Evolutionary conservation across 208 protist genomes (phyloP).

Genomic region (Zelonia costaricensis): DNA sequence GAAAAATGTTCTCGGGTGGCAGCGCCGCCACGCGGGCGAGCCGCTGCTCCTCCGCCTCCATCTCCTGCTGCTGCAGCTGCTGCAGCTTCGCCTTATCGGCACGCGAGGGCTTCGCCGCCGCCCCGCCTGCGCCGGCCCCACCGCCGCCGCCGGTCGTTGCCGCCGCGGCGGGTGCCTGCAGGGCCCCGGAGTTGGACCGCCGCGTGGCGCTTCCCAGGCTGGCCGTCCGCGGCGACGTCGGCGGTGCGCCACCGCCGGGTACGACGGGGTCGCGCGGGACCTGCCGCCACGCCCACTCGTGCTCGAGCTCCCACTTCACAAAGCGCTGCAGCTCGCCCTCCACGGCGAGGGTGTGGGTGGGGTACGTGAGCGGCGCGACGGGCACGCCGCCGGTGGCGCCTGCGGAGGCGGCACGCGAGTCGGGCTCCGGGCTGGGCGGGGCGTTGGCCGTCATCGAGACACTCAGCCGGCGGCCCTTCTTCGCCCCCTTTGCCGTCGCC

Average conservation of each 20-base stretch:
- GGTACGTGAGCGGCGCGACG: background rate
- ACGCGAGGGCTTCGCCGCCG: slow-evolving; percentile 37
- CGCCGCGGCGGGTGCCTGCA: too few species aligned
- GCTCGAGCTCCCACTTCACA: slow-evolving; percentile 50
- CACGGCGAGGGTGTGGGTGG: slow-evolving; percentile 18
- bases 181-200: slow-evolving; percentile 1
- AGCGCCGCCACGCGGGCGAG: slow-evolving; percentile 42
- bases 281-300: slow-evolving; percentile 59
- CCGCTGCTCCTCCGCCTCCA: slow-evolving; percentile 57
- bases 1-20: slow-evolving; percentile 71
- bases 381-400: background rate
- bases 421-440: slow-evolving; percentile 28
- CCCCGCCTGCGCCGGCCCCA: slow-evolving; percentile 2
- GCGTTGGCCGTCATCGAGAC: background rate
- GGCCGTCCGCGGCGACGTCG: background rate
- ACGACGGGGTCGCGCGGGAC: slow-evolving; percentile 34
- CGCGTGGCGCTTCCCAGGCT: background rate
- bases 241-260: background rate
- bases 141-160: background rate
- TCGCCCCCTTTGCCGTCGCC: slow-evolving; percentile 1
- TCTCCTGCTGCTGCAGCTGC: slow-evolving; percentile 52
- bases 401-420: slow-evolving; percentile 1
- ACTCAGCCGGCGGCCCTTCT: slow-evolving; percentile 10
- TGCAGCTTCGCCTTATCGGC: slow-evolving; percentile 41
- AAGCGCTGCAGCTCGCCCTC: slow-evolving; percentile 37